phyloP scores from a whole-genome alignment of 345 rosid species.

The Leavenworthia alabamica region DNA sequence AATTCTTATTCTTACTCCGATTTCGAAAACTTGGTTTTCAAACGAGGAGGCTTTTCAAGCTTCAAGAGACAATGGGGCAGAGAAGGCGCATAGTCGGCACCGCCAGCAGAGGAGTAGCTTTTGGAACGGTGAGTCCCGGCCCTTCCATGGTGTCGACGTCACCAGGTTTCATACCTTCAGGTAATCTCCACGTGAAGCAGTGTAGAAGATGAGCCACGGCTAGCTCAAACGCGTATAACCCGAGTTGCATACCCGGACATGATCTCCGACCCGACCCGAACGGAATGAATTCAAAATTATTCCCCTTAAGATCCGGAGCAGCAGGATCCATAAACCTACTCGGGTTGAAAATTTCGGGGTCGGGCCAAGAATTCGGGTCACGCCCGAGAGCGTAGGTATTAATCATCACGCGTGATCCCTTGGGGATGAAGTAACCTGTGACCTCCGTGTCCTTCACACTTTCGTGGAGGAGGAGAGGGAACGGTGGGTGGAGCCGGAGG shows the following conservation, averaged over 20 bases:
- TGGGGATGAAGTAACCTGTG: conserved; percentile 45
- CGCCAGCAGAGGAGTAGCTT: conserved; percentile 44
- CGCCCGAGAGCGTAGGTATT: conserved; percentile 53
- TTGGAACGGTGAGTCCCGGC: conserved; percentile 66
- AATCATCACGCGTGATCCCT: conserved; percentile 51
- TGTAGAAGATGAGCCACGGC: conserved; percentile 53
- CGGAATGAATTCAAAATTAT: conserved; percentile 51
- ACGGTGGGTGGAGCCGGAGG: conserved; percentile 68
- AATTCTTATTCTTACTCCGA: not conserved
- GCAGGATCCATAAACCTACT: conserved; percentile 40
- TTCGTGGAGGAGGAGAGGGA: conserved; percentile 71
- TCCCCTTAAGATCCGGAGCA: conserved; percentile 53
- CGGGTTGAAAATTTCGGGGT: conserved; percentile 50
- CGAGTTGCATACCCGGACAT: conserved; percentile 71
- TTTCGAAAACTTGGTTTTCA: not conserved
- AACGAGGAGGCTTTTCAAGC: not conserved
- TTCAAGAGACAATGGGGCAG: conserved; percentile 25
- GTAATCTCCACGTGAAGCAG: conserved; percentile 63
- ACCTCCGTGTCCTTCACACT: conserved; percentile 39
- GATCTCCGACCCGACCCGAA: conserved; percentile 77
- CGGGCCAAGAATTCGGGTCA: conserved; percentile 47
- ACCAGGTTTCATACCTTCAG: conserved; percentile 45
- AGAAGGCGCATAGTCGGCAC: conserved; percentile 46
- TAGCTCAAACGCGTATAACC: conserved; percentile 51
- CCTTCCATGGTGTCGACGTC: conserved; percentile 54